Base-by-base conservation (phyloP, 129 eudicot genomes). In the Arctium lappa region DNA sequence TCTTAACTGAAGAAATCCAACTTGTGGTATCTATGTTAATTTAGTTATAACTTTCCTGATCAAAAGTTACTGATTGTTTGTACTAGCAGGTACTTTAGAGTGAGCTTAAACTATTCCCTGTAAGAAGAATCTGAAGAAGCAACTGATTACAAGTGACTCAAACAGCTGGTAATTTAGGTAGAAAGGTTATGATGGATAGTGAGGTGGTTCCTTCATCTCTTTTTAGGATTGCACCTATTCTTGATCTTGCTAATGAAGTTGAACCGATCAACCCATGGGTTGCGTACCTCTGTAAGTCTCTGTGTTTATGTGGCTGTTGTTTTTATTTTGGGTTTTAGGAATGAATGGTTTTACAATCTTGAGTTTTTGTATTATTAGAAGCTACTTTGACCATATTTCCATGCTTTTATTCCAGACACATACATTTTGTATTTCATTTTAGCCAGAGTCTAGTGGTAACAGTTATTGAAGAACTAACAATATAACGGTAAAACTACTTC, bases 161-260 rank as follows among this genome's bases (percentile, higher is more conserved):
- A 86, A 87, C 89, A n/a, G 91, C 75, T 53, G 92, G 92, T 39
- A 91, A 86, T 87, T 73, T 89, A 9, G 92, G 91, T 74, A 92
- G 88, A 80, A 73, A 89, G 15, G 82, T 89, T 90, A 87, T 91
- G 92, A 66, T 66, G 34, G 92, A 91, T 46, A 89, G 92, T 87
- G 92, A 89, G 75, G 91, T 87, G 75, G 91, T 89, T 31, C 92
- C 92, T 22, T 89, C 92, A 60, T 89, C 92, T 53, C 86, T 91
- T 42, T 86, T 75, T 73, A 91, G 89, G 82, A 91, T 91, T 79
- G 92, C 91, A 1, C 95, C 92, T 6, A 85, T 91, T 82, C 91
- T 89, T 65, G 91, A 91, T 56, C 91, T 89, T 62, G 95, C 95
- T 69, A 89, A 91, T 75, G 95, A 91, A 74, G 95, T 91, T 66